Evolutionary conservation across 2,329 filamentous ascomycete species (phyloP), one percentile per base, ranked within the genome.

Genomic region (Ceratocystiopsis sp.): DNA sequence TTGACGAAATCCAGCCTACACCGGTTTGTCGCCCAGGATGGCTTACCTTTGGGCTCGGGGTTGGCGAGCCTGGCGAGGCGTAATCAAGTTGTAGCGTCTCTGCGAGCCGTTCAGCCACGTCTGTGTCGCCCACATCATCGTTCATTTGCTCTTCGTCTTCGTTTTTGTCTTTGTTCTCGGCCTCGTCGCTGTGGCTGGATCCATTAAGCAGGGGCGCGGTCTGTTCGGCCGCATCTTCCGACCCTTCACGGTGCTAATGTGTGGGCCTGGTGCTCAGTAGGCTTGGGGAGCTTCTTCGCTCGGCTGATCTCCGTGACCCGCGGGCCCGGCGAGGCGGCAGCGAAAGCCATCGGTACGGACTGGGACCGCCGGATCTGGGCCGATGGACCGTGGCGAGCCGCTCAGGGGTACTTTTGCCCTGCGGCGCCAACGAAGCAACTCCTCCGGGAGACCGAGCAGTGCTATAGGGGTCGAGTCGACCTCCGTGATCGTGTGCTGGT

Each of bases 281-380:
- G 21, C 45, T 45, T 8, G 34, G 38, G 6, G 39, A 17, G 4
- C n/a, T 14, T 2, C 35, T 35, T 9, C 43, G 42, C 16, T 49
- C 45, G n/a, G 43, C 43, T 4, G 43, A 39, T n/a, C 19, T 21
- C 47, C 45, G 45, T 4, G 42, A 41, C 4, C 45, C 38, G 35
- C 38, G 40, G 18, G 47, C 41, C 39, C 47, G 37, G 11, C 45
- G 45, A 3, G 47, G 47, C 11, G 47, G 47, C 36, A 49, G n/a
- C 10, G 47, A 45, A 16, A 49, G 40, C 46, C 46, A 48, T 14
- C 42, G 29, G 12, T 29, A 18, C 29, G 39, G 15, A 16, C 15
- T n/a, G 2, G 17, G 16, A 35, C n/a, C 5, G 19, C 17, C 17
- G 3, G 29, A 17, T 29, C 9, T 29, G 2, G 25, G 25, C 25